Percentiles rank a stretch among this genome's conserved stretches.
Evolutionary conservation across 2,329 filamentous ascomycete species (phyloP).

Genomic region (Xylaria hypoxylon): DNA sequence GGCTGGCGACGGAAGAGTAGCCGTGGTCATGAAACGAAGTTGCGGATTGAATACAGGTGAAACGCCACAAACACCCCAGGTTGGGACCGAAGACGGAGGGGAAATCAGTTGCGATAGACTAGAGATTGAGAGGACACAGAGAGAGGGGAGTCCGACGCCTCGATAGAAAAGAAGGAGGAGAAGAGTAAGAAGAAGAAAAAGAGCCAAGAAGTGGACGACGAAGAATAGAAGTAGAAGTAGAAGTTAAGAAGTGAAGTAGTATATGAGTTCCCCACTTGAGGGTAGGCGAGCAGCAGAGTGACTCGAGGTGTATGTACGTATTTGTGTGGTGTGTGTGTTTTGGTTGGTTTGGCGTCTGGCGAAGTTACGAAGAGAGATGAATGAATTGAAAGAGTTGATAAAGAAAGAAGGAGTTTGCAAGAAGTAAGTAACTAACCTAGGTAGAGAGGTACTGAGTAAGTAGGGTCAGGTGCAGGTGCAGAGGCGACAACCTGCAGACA

Average conservation of each 20-base stretch:
- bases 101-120: slow-evolving; percentile 9
- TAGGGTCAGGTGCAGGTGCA: slow-evolving; percentile 39
- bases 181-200: slow-evolving; percentile 3
- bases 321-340: slow-evolving; percentile 1
- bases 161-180: slow-evolving; percentile 12
- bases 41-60: slow-evolving; percentile 26
- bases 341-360: not conserved
- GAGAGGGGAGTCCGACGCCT: slow-evolving; percentile 4
- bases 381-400: slow-evolving; percentile 23
- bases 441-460: slow-evolving; percentile 8
- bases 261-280: slow-evolving; percentile 15
- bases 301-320: slow-evolving; percentile 23
- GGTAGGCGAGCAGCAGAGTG: slow-evolving; percentile 18
- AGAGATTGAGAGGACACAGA: slow-evolving; percentile 6
- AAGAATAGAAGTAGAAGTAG: slow-evolving; percentile 28
- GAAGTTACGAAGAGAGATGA: slow-evolving; percentile 7
- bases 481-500: slow-evolving; percentile 30
- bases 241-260: slow-evolving; percentile 18
- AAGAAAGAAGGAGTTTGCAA: slow-evolving; percentile 7
- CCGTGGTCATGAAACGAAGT: slow-evolving; percentile 35
- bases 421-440: not conserved
- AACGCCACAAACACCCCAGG: slow-evolving; percentile 27
- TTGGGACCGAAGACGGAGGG: slow-evolving; percentile 15
- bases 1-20: slow-evolving; percentile 14
- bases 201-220: slow-evolving; percentile 16